These are phyloP conservation scores for Lactifluus subvellereus DNA, from an alignment of 768 basidiomycete genomes.

Conservation along the genomic window DNA sequence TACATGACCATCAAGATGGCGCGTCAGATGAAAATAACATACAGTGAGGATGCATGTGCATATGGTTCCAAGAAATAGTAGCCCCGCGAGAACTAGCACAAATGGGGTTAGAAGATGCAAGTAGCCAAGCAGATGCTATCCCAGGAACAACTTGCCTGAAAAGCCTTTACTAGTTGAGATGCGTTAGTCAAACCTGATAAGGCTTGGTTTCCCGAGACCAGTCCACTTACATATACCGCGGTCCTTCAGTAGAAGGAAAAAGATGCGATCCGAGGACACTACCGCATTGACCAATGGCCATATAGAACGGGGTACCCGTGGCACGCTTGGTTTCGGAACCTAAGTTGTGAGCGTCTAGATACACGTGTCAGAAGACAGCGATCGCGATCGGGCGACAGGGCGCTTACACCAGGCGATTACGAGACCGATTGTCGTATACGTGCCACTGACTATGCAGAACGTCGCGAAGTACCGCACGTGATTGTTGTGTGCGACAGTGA, in stretches of 20 bases:
- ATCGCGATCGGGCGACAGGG: slow-evolving; percentile 4
- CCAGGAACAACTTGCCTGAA: slow-evolving; percentile 36
- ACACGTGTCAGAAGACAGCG: background rate
- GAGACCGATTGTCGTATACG: slow-evolving; percentile 69
- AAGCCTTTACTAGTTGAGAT: slow-evolving; percentile 47
- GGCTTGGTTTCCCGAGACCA: too few species aligned
- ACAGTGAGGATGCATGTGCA: slow-evolving; percentile 50
- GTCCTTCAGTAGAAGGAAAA: slow-evolving; percentile 58
- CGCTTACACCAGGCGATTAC: slow-evolving; percentile 72
- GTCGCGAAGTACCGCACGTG: slow-evolving; percentile 73
- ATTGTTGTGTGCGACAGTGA: slow-evolving; percentile 46
- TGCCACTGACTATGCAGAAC: slow-evolving; percentile 71
- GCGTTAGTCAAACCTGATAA: background rate
- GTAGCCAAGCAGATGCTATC: background rate
- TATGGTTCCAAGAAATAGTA: slow-evolving; percentile 51
- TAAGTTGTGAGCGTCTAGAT: slow-evolving; percentile 63
- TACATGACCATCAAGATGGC: background rate
- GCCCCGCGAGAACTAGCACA: slow-evolving; percentile 41
- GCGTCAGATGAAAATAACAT: background rate
- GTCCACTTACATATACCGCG: slow-evolving; percentile 50
- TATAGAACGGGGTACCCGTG: slow-evolving; percentile 70
- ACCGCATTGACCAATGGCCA: slow-evolving; percentile 75
- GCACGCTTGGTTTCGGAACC: slow-evolving; percentile 76
- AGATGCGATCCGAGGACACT: slow-evolving; percentile 72
- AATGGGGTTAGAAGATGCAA: slow-evolving; percentile 9